Base-by-base conservation (phyloP, 805 yeast genomes). In the Starmerella kuoi region DNA sequence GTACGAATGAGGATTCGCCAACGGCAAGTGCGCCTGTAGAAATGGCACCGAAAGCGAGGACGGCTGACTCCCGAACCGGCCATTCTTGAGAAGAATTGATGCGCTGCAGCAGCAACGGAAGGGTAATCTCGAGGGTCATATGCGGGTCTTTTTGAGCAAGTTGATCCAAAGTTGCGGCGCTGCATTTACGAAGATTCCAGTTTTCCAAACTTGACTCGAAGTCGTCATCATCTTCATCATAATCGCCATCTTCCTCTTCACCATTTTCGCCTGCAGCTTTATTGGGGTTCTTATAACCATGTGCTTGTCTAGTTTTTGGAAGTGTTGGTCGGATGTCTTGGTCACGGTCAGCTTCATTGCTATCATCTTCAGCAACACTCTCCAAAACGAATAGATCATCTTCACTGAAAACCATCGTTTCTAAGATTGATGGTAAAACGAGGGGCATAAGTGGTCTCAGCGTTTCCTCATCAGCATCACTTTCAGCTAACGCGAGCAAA, bases 1-100 rank as follows among this genome's bases (percentile, higher is more conserved):
- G 94, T 31, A 91, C 65, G 52, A 81, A 81, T 31, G 74, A 75
- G 18, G 76, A 62, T 4, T 86, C 77, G 23, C 51, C 57, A 40
- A 73, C 69, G 42, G 79, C 83, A 35, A 79, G 66, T 51, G 94
- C 86, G 50, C 95, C 93, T 52, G 80, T 87, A 28, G 94, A 83
- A 55, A 88, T 77, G 23, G 97, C 97, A 48, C 98, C 98, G 56
- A 91, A 72, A 1, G 97, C 96, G 36, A 91, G 67, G 22, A 91
- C 87, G 1, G 95, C 77, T 5, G 96, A 91, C 60, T 91, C 98
- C 46, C 96, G 73, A 7, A 82, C 73, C 20, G 82, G 84, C 98
- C 98, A 91, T 46, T 79, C 73, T 3, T 67, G 63, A 3, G 85
- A 72, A 8, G 50, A 28, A 7, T 71, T 70, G 40, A 91, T 74